These are phyloP conservation scores for Magnaporthiopsis poae DNA, from an alignment of 2,329 filamentous ascomycete genomes.

Conservation along the genomic window DNA sequence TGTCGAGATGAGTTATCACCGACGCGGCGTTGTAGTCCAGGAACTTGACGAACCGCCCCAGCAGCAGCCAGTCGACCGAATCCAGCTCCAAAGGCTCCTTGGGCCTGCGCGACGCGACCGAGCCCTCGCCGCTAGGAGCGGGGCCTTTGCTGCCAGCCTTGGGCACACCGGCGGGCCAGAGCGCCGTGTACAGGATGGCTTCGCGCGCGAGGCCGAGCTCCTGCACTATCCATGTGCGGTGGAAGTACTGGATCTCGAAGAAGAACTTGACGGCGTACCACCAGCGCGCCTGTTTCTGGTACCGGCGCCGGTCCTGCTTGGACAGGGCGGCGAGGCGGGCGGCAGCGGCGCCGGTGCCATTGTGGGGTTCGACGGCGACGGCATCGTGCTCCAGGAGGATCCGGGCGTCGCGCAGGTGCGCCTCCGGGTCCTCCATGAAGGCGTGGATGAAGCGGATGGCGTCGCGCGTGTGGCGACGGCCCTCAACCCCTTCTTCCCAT, in stretches of 20 bases:
- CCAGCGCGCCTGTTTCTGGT: constrained; percentile 10
- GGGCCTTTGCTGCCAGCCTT: neutral
- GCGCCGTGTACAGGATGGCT: constrained; percentile 11
- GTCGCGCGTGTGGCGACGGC: constrained; percentile 9
- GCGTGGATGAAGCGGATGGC: constrained; percentile 13
- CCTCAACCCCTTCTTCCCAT: constrained; percentile 12
- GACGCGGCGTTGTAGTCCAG: constrained; percentile 12
- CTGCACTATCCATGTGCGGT: constrained; percentile 17
- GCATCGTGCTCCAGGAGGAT: constrained; percentile 11
- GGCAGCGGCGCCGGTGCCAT: neutral
- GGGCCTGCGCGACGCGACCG: neutral
- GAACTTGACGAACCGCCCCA: constrained; percentile 11
- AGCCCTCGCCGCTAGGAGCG: neutral
- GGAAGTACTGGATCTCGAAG: constrained; percentile 13
- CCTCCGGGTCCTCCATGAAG: constrained; percentile 12
- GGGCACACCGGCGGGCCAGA: constrained; percentile 7
- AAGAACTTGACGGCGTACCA: constrained; percentile 13
- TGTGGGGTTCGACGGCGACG: neutral
- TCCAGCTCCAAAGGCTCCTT: constrained; percentile 10
- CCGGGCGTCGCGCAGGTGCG: constrained; percentile 10
- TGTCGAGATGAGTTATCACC: constrained; percentile 10
- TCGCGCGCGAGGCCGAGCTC: constrained; percentile 15
- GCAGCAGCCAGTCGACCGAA: constrained; percentile 10
- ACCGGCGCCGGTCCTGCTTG: constrained; percentile 8
- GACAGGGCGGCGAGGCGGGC: constrained; percentile 9